A percentile compares a stretch with the other conserved stretches of the same genome.
Conservation (phyloP, 2,329 filamentous ascomycete species). For the Phyllosticta citrichinensis region DNA sequence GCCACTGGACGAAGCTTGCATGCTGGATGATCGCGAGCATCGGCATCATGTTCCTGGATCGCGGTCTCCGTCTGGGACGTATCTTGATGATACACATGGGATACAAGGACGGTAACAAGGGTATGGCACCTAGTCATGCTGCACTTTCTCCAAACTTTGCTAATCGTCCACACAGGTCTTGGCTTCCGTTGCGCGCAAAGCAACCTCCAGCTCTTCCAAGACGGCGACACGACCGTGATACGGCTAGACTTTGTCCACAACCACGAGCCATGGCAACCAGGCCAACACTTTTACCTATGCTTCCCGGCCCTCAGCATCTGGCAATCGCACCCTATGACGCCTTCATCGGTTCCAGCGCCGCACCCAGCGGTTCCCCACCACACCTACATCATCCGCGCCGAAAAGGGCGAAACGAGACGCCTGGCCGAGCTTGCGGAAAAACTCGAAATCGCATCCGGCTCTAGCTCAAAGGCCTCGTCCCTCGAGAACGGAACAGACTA, state of each 20-base stretch:
- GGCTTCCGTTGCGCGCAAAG: constrained; percentile 49
- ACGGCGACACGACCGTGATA: constrained; percentile 44
- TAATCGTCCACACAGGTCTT: constrained; percentile 21
- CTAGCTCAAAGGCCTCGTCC: neutral
- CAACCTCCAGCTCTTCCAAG: constrained; percentile 39
- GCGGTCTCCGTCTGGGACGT: constrained; percentile 48
- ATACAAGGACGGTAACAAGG: constrained; percentile 32
- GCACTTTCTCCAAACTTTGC: constrained; percentile 11
- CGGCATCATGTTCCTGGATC: constrained; percentile 55
- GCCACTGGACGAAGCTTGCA: constrained; percentile 58
- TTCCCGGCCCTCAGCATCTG: constrained; percentile 58
- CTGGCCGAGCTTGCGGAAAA: constrained; percentile 21
- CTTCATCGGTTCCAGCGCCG: constrained; percentile 44
- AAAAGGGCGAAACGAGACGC: constrained; percentile 24
- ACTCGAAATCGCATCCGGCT: neutral
- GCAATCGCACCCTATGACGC: constrained; percentile 65
- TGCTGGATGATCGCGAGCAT: constrained; percentile 61
- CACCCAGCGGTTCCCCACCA: constrained; percentile 18
- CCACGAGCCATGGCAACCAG: constrained; percentile 52
- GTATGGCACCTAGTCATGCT: constrained; percentile 7
- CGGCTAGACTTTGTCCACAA: constrained; percentile 55
- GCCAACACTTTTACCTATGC: constrained; percentile 63
- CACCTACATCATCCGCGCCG: constrained; percentile 27
- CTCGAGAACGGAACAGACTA: neutral
- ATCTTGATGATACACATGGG: constrained; percentile 52